Evolutionary conservation across 1,284 basidiomycete genomes (phyloP).

Genomic region (Puccinia hordei): DNA sequence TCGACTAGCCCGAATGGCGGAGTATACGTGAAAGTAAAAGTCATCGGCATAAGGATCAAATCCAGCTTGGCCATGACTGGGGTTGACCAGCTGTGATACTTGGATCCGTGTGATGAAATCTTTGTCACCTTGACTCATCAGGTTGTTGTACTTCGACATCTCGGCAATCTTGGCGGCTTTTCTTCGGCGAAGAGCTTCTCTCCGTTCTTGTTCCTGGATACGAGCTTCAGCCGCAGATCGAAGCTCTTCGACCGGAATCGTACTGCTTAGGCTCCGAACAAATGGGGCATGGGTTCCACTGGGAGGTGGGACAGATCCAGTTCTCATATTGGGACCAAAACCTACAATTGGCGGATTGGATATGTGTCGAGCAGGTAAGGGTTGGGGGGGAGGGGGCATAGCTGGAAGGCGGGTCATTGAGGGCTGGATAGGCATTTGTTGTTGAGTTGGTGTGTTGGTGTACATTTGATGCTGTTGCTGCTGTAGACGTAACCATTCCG

Average conservation of each 20-base stretch:
- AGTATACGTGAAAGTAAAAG: constrained; percentile 96
- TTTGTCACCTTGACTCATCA: constrained; percentile 99
- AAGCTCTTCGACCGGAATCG: constrained; percentile 42
- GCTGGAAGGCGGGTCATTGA: constrained; percentile 6
- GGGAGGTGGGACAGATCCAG: constrained; percentile 11
- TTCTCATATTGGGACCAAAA: constrained; percentile 3
- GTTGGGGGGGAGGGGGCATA: constrained; percentile 15
- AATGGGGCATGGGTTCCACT: constrained; percentile 20
- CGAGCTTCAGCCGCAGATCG: constrained; percentile 66
- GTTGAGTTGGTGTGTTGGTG: constrained; percentile 23
- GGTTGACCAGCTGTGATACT: constrained; percentile 84
- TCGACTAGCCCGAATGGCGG: constrained; percentile 73
- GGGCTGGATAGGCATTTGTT: constrained; percentile 28
- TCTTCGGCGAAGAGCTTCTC: constrained; percentile 76
- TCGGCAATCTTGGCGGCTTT: constrained; percentile 81
- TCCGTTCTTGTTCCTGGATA: constrained; percentile 80
- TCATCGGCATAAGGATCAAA: constrained; percentile 96
- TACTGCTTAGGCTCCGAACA: background rate
- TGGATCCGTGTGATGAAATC: constrained; percentile 99
- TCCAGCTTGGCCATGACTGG: constrained; percentile 53
- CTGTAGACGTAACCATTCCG: constrained; percentile 51
- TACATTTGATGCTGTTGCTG: constrained; percentile 51
- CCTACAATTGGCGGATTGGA: constrained; percentile 13
- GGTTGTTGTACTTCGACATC: constrained; percentile 93
- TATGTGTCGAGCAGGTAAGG: constrained; percentile 30